These are phyloP conservation scores for Sergeia podlipaevii DNA, from an alignment of 208 protist genomes.

Conservation along the genomic window DNA sequence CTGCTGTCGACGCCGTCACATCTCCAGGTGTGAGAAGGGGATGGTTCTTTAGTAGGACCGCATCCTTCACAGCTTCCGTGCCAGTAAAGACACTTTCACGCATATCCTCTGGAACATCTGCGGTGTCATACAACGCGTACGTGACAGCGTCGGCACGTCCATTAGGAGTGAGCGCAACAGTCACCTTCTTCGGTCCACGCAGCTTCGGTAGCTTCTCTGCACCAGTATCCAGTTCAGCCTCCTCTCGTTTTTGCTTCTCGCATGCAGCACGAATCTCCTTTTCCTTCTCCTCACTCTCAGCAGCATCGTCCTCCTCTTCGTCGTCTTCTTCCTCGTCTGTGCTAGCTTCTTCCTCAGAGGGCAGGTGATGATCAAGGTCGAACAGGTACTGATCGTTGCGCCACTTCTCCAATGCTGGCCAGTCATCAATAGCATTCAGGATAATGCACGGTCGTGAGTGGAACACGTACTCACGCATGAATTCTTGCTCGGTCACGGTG, in stretches of 20 bases:
- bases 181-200: conserved; percentile 43
- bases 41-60: conserved; percentile 15
- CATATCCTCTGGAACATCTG: conserved; percentile 22
- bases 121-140: conserved; percentile 56
- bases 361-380: conserved; percentile 55
- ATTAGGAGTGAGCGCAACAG: conserved; percentile 88
- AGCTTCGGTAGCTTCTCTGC: neutral
- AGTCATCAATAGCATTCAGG: conserved; percentile 60
- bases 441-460: conserved; percentile 79
- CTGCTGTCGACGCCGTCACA: neutral
- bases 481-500: conserved; percentile 63
- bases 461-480: conserved; percentile 86
- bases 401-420: conserved; percentile 72
- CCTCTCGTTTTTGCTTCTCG: neutral
- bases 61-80: neutral
- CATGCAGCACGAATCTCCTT: no score
- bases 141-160: conserved; percentile 88
- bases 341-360: conserved; percentile 18
- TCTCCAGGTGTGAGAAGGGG: neutral
- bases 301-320: conserved; percentile 9
- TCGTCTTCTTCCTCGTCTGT: conserved; percentile 19
- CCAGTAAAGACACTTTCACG: conserved; percentile 15
- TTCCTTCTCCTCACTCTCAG: conserved; percentile 7
- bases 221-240: neutral
- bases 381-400: conserved; percentile 75